These are phyloP conservation scores for Pezicula radicicola DNA, from an alignment of 2,329 filamentous ascomycete species.

Conservation along the genomic window DNA sequence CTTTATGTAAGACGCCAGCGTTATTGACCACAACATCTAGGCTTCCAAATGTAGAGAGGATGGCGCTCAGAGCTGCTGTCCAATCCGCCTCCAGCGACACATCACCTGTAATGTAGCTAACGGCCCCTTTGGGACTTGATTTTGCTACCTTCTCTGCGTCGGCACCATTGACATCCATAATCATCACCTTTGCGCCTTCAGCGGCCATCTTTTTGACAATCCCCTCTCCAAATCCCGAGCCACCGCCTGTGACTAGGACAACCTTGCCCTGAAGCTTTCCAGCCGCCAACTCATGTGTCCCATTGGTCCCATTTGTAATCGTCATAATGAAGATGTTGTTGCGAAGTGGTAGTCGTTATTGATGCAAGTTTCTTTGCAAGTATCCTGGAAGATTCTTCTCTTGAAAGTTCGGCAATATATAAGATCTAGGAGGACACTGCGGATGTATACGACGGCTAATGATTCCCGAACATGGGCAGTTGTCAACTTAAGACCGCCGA, in stretches of 20 bases:
- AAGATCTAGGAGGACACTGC: too few species aligned
- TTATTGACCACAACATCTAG: constrained; percentile 39
- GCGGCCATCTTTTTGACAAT: background rate
- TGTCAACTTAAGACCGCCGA: too few species aligned
- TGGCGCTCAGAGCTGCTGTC: background rate
- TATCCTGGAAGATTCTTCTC: too few species aligned
- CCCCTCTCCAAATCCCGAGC: background rate
- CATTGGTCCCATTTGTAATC: too few species aligned
- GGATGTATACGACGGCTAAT: too few species aligned
- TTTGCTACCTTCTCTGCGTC: background rate
- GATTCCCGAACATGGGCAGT: too few species aligned
- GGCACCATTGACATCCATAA: background rate
- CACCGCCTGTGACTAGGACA: background rate
- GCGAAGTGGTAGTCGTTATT: too few species aligned
- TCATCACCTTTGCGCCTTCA: constrained; percentile 1
- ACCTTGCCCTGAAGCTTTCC: constrained; percentile 1
- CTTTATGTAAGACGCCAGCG: constrained; percentile 29
- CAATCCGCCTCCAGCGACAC: background rate
- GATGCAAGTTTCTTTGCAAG: too few species aligned
- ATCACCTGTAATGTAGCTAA: background rate
- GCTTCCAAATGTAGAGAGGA: constrained; percentile 10
- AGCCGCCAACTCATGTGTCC: too few species aligned
- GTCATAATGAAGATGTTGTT: too few species aligned
- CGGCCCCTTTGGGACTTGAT: too few species aligned
- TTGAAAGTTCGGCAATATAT: too few species aligned